Evolutionary conservation across 192 early-diverging fungal species (phyloP).

Genomic region (Linnemannia hyalina): DNA sequence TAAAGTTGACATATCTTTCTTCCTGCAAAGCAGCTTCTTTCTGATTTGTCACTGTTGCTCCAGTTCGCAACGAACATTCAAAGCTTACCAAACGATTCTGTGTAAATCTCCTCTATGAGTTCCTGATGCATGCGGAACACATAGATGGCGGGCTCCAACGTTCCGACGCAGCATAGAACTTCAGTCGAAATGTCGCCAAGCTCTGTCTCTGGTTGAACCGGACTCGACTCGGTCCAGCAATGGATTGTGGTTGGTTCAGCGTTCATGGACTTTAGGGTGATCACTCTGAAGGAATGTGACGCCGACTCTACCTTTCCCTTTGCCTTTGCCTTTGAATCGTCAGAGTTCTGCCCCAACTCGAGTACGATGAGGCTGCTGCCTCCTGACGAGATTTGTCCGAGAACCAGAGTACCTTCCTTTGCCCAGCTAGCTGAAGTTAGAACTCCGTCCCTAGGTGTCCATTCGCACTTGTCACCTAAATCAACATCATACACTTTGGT

Average conservation of each 20-base stretch:
- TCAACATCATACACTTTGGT: neutral
- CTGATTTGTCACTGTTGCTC: neutral
- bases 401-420: slow-evolving; percentile 12
- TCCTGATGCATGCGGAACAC: slow-evolving; percentile 13
- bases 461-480: slow-evolving; percentile 8
- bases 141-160: slow-evolving; percentile 35
- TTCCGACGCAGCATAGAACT: slow-evolving; percentile 30
- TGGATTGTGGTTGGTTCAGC: slow-evolving; percentile 45
- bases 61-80: neutral
- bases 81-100: slow-evolving; percentile 29
- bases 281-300: neutral
- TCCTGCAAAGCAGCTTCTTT: neutral
- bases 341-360: neutral
- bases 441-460: slow-evolving; percentile 7
- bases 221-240: slow-evolving; percentile 19
- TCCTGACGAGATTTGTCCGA: slow-evolving; percentile 34
- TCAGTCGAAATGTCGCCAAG: neutral
- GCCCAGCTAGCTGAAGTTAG: slow-evolving; percentile 31
- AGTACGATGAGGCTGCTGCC: slow-evolving; percentile 28
- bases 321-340: neutral
- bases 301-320: neutral
- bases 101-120: slow-evolving; percentile 20
- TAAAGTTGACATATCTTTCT: neutral
- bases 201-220: neutral
- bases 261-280: neutral